Base-by-base conservation (phyloP, 2,329 filamentous ascomycete species). In the Cercospora beticola region DNA sequence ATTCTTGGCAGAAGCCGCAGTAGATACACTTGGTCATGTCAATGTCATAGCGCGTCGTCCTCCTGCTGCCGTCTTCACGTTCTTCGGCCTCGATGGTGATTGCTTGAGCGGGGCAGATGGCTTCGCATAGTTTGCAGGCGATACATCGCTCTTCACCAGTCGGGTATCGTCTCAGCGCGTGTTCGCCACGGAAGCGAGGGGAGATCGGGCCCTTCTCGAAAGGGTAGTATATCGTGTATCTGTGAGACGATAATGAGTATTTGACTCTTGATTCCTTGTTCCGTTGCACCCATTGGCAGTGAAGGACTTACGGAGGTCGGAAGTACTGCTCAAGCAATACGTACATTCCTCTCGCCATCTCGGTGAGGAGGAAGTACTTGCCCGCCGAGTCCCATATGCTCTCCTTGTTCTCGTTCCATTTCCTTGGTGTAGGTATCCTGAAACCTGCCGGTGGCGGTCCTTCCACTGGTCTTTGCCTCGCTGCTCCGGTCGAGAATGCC, bases 11-110 rank as follows among this genome's bases (percentile, higher is more conserved):
- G 85, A 97, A 96, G 62, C 95, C 95, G 82, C 95, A 98, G 89
- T 98, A 99, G 83, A 99, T 99, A 85, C 95, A 99, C 87, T 99
- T 99, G 78, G 95, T 98, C 95, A 99, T 99, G 84, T 99, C 95
- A 79, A 99, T 97, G 81, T 99, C 95, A 84, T 99, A 99, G 80
- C 94, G 90, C 69, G 94, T 97, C 62, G 95, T 99, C 79, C 95
- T 89, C 82, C 95, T 90, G 78, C 92, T 96, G 72, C 95, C 95
- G 78, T 99, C 95, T 78, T 92, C 92, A 79, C 95, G 93, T 86
- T 99, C 95, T 82, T 99, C 95, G 67, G 95, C 95, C 85, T 99
- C 95, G 77, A 99, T 99, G 64, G 95, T 99, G 82, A 99, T 99
- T 78, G 95, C 95, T 83, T 97, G 92, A 67, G 95, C 95, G 52